A percentile compares a stretch with the other conserved stretches of the same genome.
These are phyloP conservation scores for Juglanconis oblonga DNA, from an alignment of 2,329 filamentous ascomycete species.

Conservation along the genomic window DNA sequence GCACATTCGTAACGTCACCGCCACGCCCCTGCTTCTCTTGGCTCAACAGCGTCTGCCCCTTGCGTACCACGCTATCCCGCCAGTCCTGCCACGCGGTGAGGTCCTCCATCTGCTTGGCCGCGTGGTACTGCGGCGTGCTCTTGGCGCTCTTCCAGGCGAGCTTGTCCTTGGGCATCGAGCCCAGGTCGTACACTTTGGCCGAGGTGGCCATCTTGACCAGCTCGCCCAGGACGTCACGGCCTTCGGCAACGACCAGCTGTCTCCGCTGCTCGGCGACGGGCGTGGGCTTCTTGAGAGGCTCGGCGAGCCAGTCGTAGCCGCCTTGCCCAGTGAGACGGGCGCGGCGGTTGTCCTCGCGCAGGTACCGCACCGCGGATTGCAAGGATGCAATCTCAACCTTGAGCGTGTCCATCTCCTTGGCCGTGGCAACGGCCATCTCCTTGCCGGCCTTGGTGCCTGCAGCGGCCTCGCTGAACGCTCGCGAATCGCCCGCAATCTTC, in stretches of 20 bases:
- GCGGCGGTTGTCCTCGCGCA: constrained; percentile 65
- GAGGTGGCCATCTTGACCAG: constrained; percentile 59
- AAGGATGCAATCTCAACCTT: constrained; percentile 65
- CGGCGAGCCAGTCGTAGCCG: constrained; percentile 59
- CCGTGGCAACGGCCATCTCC: constrained; percentile 66
- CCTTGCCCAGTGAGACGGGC: constrained; percentile 57
- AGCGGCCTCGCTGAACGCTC: constrained; percentile 50
- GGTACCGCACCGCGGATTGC: constrained; percentile 63
- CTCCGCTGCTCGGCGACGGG: constrained; percentile 46
- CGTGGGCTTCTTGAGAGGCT: constrained; percentile 53
- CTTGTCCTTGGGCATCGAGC: constrained; percentile 53
- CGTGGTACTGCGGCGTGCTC: constrained; percentile 63
- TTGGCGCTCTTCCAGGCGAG: constrained; percentile 65
- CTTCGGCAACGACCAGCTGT: constrained; percentile 56
- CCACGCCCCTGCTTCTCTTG: constrained; percentile 20
- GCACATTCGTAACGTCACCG: constrained; percentile 25
- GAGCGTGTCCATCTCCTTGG: constrained; percentile 70
- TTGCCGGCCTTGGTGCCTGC: constrained; percentile 51
- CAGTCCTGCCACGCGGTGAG: constrained; percentile 60
- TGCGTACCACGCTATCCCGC: constrained; percentile 53
- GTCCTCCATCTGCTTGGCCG: constrained; percentile 63
- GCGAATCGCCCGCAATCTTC: constrained; percentile 63
- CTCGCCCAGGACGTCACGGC: constrained; percentile 61
- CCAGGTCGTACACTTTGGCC: constrained; percentile 59
- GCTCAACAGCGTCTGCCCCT: constrained; percentile 41